Conservation (phyloP, 345 rosid species). For the Fremontodendron californicum region DNA sequence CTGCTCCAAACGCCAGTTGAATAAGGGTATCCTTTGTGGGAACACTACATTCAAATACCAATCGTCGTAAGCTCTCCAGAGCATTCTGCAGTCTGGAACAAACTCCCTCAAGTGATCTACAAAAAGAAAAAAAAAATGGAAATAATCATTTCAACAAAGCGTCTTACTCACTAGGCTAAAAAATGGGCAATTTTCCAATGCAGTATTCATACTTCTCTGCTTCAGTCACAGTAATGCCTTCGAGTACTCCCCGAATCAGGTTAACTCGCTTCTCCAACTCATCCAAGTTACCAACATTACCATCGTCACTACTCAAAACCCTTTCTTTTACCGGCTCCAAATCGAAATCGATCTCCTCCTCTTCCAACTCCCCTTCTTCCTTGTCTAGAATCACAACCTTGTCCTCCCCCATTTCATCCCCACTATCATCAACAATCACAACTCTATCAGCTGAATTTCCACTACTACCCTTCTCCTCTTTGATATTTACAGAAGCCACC, state of each 20-base stretch:
- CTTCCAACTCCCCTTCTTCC: slow-evolving; percentile 96
- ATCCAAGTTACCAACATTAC: slow-evolving; percentile 24
- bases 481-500: slow-evolving; percentile 35
- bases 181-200: slow-evolving; percentile 5
- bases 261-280: slow-evolving; percentile 40
- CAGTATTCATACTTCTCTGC: slow-evolving; percentile 63
- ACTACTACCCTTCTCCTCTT: slow-evolving; percentile 21
- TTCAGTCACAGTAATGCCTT: slow-evolving; percentile 47
- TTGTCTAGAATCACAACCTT: slow-evolving; percentile 35
- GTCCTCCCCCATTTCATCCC: slow-evolving; percentile 41
- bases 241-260: slow-evolving; percentile 51
- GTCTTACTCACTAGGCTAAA: background rate
- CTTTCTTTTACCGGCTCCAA: background rate
- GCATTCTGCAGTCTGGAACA: slow-evolving; percentile 53
- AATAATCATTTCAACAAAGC: slow-evolving; percentile 14
- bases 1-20: slow-evolving; percentile 42
- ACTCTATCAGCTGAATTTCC: slow-evolving; percentile 29
- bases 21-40: slow-evolving; percentile 45
- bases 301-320: slow-evolving; percentile 20
- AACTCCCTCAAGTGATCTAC: slow-evolving; percentile 69
- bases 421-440: slow-evolving; percentile 59
- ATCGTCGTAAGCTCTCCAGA: slow-evolving; percentile 58
- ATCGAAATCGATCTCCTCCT: slow-evolving; percentile 91
- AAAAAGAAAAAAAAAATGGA: slow-evolving; percentile 22
- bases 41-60: slow-evolving; percentile 32